These are phyloP conservation scores for Sanghuangporus sanghuang DNA, from an alignment of 1,284 basidiomycete genomes.

Conservation along the genomic window DNA sequence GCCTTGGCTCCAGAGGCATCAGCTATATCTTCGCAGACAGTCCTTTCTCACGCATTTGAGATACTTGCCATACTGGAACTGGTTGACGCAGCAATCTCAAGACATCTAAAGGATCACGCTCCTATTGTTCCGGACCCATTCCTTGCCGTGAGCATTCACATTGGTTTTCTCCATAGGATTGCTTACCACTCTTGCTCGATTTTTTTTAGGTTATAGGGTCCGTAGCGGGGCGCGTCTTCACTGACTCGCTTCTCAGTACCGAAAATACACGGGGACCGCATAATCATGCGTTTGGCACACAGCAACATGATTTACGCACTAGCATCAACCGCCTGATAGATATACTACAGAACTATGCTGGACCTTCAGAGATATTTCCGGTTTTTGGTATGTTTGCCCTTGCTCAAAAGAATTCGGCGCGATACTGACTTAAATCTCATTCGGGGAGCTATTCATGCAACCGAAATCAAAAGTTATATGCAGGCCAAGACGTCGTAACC, in stretches of 20 bases:
- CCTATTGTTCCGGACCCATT: constrained; percentile 22
- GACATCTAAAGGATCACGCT: constrained; percentile 13
- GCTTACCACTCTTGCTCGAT: too few species aligned
- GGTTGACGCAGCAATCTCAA: constrained; percentile 14
- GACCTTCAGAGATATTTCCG: constrained; percentile 7
- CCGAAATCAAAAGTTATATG: too few species aligned
- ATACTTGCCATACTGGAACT: constrained; percentile 7
- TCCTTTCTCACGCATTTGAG: constrained; percentile 22
- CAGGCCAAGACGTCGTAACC: too few species aligned
- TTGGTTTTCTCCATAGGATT: not conserved
- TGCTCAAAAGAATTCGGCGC: not conserved
- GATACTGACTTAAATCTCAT: too few species aligned
- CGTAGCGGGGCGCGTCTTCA: constrained; percentile 23
- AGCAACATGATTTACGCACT: constrained; percentile 5
- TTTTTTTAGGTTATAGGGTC: constrained; percentile 25
- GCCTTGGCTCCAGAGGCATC: constrained; percentile 20
- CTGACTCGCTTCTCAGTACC: constrained; percentile 20
- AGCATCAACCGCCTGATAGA: constrained; percentile 19
- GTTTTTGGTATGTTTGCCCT: constrained; percentile 17
- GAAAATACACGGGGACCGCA: not conserved
- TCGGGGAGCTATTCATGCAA: too few species aligned
- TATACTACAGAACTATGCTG: constrained; percentile 9
- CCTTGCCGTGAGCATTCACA: constrained; percentile 23
- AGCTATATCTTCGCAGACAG: constrained; percentile 25
- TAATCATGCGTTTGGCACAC: constrained; percentile 4